phyloP scores from a whole-genome alignment of 2,329 filamentous ascomycete species.

The Microdochium bolleyi region DNA sequence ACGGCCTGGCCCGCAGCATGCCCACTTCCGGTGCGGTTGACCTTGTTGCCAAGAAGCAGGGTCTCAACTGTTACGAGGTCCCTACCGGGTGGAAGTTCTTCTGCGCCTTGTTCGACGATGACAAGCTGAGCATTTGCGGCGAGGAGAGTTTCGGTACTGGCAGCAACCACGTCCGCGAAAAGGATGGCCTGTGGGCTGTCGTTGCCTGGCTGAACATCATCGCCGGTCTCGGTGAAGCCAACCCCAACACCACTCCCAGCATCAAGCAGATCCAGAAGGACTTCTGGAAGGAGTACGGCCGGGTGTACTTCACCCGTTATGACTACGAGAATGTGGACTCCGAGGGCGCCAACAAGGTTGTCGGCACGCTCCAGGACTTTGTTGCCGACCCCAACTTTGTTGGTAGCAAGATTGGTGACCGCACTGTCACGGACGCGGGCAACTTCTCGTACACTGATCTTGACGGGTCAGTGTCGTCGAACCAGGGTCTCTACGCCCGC shows the following conservation, averaged over 20 bases:
- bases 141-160: constrained; percentile 98
- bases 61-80: constrained; percentile 87
- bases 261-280: constrained; percentile 95
- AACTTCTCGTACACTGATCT: constrained; percentile 98
- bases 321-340: constrained; percentile 95
- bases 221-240: constrained; percentile 80
- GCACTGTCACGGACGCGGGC: constrained; percentile 80
- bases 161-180: constrained; percentile 97
- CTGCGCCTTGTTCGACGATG: constrained; percentile 86
- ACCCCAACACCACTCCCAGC: constrained; percentile 72
- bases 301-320: constrained; percentile 98
- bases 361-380: constrained; percentile 70
- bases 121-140: constrained; percentile 96
- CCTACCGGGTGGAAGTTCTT: constrained; percentile 99
- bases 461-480: constrained; percentile 91
- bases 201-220: constrained; percentile 99
- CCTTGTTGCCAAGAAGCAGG: constrained; percentile 90
- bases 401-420: constrained; percentile 68
- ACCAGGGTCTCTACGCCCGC: constrained; percentile 91
- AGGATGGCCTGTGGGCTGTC: constrained; percentile 96
- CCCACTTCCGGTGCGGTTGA: constrained; percentile 94
- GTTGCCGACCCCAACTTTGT: constrained; percentile 70
- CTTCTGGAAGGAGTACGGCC: constrained; percentile 94
- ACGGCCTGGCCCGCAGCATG: constrained; percentile 94
- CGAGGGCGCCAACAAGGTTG: constrained; percentile 84